Percentiles rank a stretch among this genome's conserved stretches.
Conservation (phyloP, 345 rosid genomes). For the Pistacia integerrima region DNA sequence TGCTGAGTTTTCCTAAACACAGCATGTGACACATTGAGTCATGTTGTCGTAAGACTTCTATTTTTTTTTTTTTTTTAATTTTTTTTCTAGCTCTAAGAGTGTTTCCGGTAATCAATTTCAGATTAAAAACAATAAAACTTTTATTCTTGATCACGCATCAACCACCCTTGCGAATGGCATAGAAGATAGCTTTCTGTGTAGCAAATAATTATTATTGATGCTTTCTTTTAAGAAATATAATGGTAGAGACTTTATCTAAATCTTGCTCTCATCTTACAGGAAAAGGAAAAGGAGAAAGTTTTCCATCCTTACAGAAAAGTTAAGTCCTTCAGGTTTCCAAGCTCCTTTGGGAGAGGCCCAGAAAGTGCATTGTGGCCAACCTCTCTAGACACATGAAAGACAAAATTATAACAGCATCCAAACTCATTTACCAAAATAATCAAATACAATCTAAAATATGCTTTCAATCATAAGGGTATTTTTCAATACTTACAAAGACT, state of each 20-base stretch:
- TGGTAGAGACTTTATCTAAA: no score
- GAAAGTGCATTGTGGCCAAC: constrained; percentile 38
- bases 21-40: background rate
- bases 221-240: background rate
- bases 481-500: constrained; percentile 21
- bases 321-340: constrained; percentile 38
- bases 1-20: background rate
- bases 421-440: background rate
- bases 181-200: background rate
- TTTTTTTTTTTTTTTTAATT: no score
- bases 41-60: no score
- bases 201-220: background rate
- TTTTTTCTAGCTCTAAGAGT: background rate
- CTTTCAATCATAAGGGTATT: background rate
- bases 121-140: no score
- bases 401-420: background rate
- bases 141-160: no score
- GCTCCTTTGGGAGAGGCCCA: constrained; percentile 40
- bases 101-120: background rate
- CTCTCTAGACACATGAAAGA: constrained; percentile 20
- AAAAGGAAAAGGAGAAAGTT: background rate
- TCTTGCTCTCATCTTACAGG: no score
- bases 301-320: constrained; percentile 29
- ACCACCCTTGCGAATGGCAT: no score
- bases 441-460: background rate